Conservation (phyloP, 768 basidiomycete species). For the Porphyrellus cyaneotinctus region DNA sequence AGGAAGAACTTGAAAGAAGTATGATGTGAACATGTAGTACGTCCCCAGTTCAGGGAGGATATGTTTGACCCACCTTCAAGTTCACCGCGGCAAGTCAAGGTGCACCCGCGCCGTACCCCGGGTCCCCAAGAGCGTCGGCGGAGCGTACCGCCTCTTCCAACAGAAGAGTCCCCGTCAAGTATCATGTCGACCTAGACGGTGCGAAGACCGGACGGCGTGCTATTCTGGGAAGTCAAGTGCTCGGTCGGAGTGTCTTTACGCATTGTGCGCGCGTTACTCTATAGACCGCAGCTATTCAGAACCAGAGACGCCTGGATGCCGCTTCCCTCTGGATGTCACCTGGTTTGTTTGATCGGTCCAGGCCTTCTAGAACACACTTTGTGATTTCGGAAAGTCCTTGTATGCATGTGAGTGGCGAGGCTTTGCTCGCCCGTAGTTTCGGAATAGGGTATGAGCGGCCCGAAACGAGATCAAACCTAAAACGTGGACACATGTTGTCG, state of each 20-base stretch:
- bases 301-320: not conserved
- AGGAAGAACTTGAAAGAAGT: not conserved
- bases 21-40: not conserved
- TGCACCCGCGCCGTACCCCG: too few species aligned
- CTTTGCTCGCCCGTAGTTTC: too few species aligned
- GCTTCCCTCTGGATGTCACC: not conserved
- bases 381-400: too few species aligned
- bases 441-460: too few species aligned
- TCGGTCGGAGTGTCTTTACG: not conserved
- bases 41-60: not conserved
- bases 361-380: too few species aligned
- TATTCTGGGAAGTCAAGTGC: not conserved
- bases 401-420: too few species aligned
- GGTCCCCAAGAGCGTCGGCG: not conserved
- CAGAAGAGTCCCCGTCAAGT: too few species aligned
- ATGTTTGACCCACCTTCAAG: conserved; percentile 3
- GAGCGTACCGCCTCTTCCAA: not conserved
- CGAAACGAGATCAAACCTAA: too few species aligned
- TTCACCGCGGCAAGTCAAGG: not conserved
- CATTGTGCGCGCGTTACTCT: conserved; percentile 1
- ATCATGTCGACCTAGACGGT: not conserved
- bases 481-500: too few species aligned
- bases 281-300: too few species aligned
- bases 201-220: not conserved
- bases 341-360: conserved; percentile 2